Evolutionary conservation across 805 yeast genomes (phyloP).

Genomic region (Clavispora phyllophila): DNA sequence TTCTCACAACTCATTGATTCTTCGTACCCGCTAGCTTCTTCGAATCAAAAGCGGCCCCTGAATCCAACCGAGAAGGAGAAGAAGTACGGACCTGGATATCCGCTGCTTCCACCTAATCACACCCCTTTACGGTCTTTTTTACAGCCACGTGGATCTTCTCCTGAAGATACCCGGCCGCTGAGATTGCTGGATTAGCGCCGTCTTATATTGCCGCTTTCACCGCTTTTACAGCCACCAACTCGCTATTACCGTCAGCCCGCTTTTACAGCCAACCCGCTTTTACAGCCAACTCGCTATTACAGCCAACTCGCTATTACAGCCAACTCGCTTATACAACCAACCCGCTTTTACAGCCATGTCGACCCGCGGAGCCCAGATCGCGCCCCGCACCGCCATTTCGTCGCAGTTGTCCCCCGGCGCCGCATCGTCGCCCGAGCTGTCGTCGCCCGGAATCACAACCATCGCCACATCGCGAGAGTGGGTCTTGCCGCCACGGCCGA

Average conservation of each 20-base stretch:
- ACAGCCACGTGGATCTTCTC: no score
- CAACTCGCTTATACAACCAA: not conserved
- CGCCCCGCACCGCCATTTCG: constrained; percentile 12
- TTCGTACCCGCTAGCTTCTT: no score
- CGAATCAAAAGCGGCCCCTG: no score
- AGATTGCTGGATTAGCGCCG: no score
- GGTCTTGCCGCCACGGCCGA: constrained; percentile 59
- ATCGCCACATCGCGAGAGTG: constrained; percentile 57
- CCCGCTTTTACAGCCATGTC: constrained; percentile 6
- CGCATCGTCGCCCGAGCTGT: constrained; percentile 14
- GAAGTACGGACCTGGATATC: no score
- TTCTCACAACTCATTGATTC: no score
- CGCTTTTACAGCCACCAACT: no score
- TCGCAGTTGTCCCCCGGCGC: constrained; percentile 14
- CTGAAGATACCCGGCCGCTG: no score
- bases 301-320: no score
- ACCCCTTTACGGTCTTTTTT: no score
- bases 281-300: not conserved
- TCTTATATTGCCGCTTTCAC: not conserved
- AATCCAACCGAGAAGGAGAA: no score
- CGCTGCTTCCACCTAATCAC: no score
- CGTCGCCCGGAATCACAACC: constrained; percentile 29
- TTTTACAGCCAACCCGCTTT: not conserved
- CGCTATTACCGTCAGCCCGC: not conserved
- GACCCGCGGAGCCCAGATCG: constrained; percentile 14